Base-by-base conservation (phyloP, 164 flowering plant species). In the Nelumbo lutea region DNA sequence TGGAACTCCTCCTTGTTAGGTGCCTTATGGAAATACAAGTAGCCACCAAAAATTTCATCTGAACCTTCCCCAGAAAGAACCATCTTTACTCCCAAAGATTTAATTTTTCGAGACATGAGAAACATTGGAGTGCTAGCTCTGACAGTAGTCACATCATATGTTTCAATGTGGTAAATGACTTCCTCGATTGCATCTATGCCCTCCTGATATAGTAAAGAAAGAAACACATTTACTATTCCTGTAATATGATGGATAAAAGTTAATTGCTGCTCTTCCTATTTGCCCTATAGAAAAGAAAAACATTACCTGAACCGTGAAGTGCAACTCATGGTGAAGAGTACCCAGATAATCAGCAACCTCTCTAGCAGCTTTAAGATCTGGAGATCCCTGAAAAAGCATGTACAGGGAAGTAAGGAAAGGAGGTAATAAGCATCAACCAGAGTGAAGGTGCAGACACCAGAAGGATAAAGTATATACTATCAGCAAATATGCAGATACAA, bases 61-160 rank as follows among this genome's bases (percentile, higher is more conserved):
- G 98, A 86, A 41, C 98, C 97, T 82, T 93, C 98, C 38, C 98
- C 98, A 41, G 98, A 93, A 51, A 93, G 75, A 77, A 93, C 98
- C 97, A 93, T 93, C 68, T 90, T 93, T 43, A 93, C 98, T 27
- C 98, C 98, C 79, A 91, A 80, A 27, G 98, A 91, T 79, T 88
- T 93, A n/a, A 93, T 93, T 78, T 93, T 93, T 60, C 98, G 75
- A 40, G 97, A 91, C 96, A 93, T 89, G 6, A 93, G 87, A 84
- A 93, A 93, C 98, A 93, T 93, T 3, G 98, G 98, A n/a, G 98
- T 93, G 77, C 98, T 93, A 53, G 98, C 98, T 77, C 98, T 87
- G 59, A 93, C 75, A 9, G 96, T 93, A 39, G 98, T 93, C 79
- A 93, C 98, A 77, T 93, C 98, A 80, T 87, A 93, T n/a, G 98